Conservation (phyloP, 352 stramenopile genomes). For the Phytophthora podocarpi region DNA sequence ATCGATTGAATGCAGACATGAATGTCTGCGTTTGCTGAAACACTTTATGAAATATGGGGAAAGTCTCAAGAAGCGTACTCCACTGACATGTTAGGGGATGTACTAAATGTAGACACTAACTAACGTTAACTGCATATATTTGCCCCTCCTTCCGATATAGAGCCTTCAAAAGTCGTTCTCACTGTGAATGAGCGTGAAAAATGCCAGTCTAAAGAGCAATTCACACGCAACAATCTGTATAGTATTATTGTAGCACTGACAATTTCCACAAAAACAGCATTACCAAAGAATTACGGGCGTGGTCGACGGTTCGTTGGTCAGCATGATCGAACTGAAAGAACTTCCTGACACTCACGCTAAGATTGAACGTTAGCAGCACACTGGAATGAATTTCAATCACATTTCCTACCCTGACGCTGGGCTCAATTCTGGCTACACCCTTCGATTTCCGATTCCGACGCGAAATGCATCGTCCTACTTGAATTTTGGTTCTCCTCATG, state of each 20-base stretch:
- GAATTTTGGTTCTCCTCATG: not conserved
- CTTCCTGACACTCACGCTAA: not conserved
- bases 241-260: no score
- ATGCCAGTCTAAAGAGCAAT: no score
- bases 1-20: conserved; percentile 20
- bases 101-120: no score
- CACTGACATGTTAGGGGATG: no score
- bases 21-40: conserved; percentile 29
- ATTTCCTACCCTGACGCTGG: not conserved
- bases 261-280: not conserved
- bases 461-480: not conserved
- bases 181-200: not conserved
- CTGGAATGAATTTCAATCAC: not conserved
- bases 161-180: not conserved
- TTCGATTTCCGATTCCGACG: not conserved
- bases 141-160: not conserved
- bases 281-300: not conserved
- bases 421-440: not conserved
- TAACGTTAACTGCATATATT: conserved; percentile 24
- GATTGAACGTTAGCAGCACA: not conserved
- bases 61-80: conserved; percentile 46
- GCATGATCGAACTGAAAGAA: not conserved
- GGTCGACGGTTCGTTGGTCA: not conserved
- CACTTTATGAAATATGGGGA: conserved; percentile 50
- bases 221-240: no score